These are phyloP conservation scores for Kodamaea fukazawae DNA, from an alignment of 805 yeast genomes.

Conservation along the genomic window DNA sequence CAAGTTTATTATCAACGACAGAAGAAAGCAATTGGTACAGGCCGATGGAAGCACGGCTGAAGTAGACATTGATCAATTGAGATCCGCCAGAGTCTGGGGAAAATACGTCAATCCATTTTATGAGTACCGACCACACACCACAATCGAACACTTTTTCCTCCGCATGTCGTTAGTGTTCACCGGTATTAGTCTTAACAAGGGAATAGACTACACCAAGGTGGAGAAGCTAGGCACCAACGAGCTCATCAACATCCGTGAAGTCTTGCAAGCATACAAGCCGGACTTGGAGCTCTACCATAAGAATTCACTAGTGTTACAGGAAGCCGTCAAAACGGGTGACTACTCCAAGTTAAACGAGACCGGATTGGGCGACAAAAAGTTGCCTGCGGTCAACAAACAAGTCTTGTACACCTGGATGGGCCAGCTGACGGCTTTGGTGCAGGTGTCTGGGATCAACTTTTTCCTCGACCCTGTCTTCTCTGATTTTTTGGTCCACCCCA, in stretches of 20 bases:
- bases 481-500: constrained; percentile 57
- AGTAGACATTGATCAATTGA: constrained; percentile 22
- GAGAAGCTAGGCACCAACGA: constrained; percentile 47
- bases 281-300: constrained; percentile 43
- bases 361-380: not conserved
- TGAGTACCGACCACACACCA: constrained; percentile 87
- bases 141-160: constrained; percentile 78
- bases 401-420: constrained; percentile 88
- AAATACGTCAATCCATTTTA: constrained; percentile 86
- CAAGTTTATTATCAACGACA: constrained; percentile 47
- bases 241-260: constrained; percentile 42
- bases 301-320: constrained; percentile 29
- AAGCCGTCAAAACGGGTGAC: constrained; percentile 21
- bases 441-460: constrained; percentile 67
- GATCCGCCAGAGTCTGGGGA: constrained; percentile 55
- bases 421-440: constrained; percentile 79
- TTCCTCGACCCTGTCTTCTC: constrained; percentile 84
- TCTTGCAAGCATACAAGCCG: constrained; percentile 63
- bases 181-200: constrained; percentile 38
- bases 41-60: constrained; percentile 4
- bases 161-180: constrained; percentile 71
- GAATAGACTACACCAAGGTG: constrained; percentile 35
- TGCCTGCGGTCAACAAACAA: constrained; percentile 29
- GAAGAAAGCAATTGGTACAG: constrained; percentile 29
- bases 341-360: constrained; percentile 15